A percentile compares a stretch with the other conserved stretches of the same genome.
Conservation (phyloP, 2,329 filamentous ascomycete species). For the Penicillium sp. region DNA sequence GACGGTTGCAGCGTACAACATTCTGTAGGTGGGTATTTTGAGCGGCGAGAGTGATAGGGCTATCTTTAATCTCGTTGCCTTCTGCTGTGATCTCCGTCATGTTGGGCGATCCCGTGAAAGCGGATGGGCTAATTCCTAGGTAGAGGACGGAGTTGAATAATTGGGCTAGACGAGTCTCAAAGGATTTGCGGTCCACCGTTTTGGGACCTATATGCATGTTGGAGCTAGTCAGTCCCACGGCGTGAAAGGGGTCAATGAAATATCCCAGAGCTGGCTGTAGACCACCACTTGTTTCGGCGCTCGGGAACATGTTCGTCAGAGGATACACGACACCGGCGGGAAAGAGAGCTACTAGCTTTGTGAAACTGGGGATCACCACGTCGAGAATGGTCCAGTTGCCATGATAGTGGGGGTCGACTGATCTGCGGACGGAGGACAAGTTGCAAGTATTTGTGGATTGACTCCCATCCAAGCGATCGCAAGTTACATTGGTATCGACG, state of each 20-base stretch:
- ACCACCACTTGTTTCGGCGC: neutral
- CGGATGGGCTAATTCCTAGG: neutral
- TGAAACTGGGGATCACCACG: neutral
- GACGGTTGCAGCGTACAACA: neutral
- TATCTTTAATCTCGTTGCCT: neutral
- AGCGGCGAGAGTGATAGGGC: neutral
- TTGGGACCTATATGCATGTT: neutral
- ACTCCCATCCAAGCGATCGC: neutral
- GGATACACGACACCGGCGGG: neutral
- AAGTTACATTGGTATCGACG: neutral
- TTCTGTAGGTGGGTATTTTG: neutral
- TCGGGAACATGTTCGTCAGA: neutral
- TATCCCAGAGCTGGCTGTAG: neutral
- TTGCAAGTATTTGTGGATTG: neutral
- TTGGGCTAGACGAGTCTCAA: neutral
- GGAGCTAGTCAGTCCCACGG: neutral
- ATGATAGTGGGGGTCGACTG: neutral
- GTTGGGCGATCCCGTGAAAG: neutral
- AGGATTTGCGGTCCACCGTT: neutral
- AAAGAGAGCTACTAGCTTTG: neutral
- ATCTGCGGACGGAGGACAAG: neutral
- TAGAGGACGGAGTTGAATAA: neutral
- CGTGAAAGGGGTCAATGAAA: neutral
- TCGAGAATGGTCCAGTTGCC: neutral
- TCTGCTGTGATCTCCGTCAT: neutral